Percentiles rank a stretch among this genome's conserved stretches.
phyloP scores from a whole-genome alignment of 129 eudicot species.

The Artemisia tridentata region DNA sequence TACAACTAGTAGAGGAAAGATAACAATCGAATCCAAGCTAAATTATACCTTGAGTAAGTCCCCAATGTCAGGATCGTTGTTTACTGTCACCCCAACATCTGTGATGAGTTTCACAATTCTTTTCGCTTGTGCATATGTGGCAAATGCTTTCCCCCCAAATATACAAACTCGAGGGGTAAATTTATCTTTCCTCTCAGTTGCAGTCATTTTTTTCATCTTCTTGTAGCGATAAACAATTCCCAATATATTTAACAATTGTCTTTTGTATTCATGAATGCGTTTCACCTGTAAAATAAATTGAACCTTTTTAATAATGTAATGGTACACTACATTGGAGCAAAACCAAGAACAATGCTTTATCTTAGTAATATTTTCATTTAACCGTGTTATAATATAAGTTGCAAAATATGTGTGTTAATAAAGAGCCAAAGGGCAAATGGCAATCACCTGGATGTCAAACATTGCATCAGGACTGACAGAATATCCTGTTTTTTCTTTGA shows the following conservation, averaged over 20 bases:
- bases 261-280: constrained; percentile 94
- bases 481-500: constrained; percentile 87
- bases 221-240: constrained; percentile 91
- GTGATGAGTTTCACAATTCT: constrained; percentile 90
- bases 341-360: background rate
- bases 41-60: constrained; percentile 74
- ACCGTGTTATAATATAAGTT: background rate
- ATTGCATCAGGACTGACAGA: constrained; percentile 85
- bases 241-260: constrained; percentile 79
- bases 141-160: constrained; percentile 98
- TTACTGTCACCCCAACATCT: constrained; percentile 80
- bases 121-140: constrained; percentile 97
- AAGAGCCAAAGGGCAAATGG: constrained; percentile 17
- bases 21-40: background rate
- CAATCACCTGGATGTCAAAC: constrained; percentile 90
- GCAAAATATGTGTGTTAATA: constrained; percentile 2
- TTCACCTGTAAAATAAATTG: constrained; percentile 53
- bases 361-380: background rate
- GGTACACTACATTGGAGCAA: constrained; percentile 3
- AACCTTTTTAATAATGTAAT: background rate
- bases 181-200: constrained; percentile 58
- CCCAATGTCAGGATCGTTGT: constrained; percentile 90
- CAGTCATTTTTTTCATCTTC: constrained; percentile 83
- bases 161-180: constrained; percentile 88
- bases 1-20: background rate